Conservation (phyloP, 176 grass and related monocot species). For the maize (Zea mays) region Zm-B73-REFERENCE-NAM-5.0 NC_050099.1:190287501-190288000, state of each 20-base stretch:
- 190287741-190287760: neutral
- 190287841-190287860: neutral
- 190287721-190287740: neutral
- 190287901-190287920: constrained; percentile 5
- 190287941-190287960: constrained; percentile 40
- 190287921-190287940: constrained; percentile 18
- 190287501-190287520: neutral
- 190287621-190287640: constrained; percentile 1
- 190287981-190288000: constrained; percentile 43
- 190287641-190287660: neutral
- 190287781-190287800: neutral
- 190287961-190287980: constrained; percentile 44
- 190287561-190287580: neutral
- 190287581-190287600: neutral
- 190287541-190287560: neutral
- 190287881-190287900: neutral
- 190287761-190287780: neutral
- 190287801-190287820: neutral
- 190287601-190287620: neutral
- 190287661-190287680: constrained; percentile 1
- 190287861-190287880: constrained; percentile 11
- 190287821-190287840: neutral
- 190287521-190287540: neutral
- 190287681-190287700: constrained; percentile 19
- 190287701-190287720: neutral